Evolutionary conservation across 2,329 filamentous ascomycete species (phyloP).

Genomic region (Exophiala calicioides): DNA sequence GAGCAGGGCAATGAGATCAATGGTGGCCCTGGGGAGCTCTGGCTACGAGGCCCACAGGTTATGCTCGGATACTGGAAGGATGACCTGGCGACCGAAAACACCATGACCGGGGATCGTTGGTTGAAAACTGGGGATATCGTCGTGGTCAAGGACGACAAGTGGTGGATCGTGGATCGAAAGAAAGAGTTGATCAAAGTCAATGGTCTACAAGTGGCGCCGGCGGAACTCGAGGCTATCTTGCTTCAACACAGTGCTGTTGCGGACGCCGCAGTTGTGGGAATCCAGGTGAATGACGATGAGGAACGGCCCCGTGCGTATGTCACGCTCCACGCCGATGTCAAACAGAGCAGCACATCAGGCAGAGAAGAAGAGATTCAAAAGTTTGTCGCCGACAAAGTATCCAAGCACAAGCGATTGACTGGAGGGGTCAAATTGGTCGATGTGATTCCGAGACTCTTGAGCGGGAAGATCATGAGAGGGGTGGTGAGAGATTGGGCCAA

Average conservation of each 20-base stretch:
- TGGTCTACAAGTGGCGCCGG: slow-evolving; percentile 53
- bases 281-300: slow-evolving; percentile 40
- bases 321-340: slow-evolving; percentile 53
- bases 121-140: slow-evolving; percentile 85
- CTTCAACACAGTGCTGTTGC: slow-evolving; percentile 45
- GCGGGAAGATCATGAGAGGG: slow-evolving; percentile 61
- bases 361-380: slow-evolving; percentile 43
- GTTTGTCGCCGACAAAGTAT: slow-evolving; percentile 49
- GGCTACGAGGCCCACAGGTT: slow-evolving; percentile 43
- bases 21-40: slow-evolving; percentile 62
- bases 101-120: slow-evolving; percentile 65
- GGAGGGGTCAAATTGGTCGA: slow-evolving; percentile 58
- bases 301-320: slow-evolving; percentile 44
- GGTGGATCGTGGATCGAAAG: slow-evolving; percentile 81
- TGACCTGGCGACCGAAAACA: slow-evolving; percentile 46
- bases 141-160: slow-evolving; percentile 70
- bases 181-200: slow-evolving; percentile 62
- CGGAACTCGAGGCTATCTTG: slow-evolving; percentile 49
- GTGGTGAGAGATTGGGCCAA: slow-evolving; percentile 60
- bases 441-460: slow-evolving; percentile 58
- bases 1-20: slow-evolving; percentile 70
- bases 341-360: slow-evolving; percentile 47
- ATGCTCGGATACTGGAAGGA: slow-evolving; percentile 43
- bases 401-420: slow-evolving; percentile 55
- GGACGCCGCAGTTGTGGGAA: slow-evolving; percentile 51